These are phyloP conservation scores for Penicillium sp. DNA, from an alignment of 2,329 filamentous ascomycete species.

Conservation along the genomic window DNA sequence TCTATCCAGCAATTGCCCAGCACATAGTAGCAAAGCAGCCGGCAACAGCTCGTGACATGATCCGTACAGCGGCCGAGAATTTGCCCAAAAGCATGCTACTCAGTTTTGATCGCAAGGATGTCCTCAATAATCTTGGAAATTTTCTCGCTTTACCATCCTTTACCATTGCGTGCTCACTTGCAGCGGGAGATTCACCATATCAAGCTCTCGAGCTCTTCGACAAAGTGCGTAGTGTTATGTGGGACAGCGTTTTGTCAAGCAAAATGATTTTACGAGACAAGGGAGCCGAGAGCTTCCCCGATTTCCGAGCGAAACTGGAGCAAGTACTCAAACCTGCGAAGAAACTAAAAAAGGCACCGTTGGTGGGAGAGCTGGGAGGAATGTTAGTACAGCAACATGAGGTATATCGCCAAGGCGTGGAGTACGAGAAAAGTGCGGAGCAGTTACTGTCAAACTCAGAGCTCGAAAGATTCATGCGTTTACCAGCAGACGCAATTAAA, in stretches of 20 bases:
- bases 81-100: constrained; percentile 4
- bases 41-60: neutral
- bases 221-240: constrained; percentile 6
- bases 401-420: neutral
- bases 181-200: neutral
- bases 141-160: neutral
- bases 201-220: constrained; percentile 6
- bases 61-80: neutral
- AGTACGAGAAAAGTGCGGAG: neutral
- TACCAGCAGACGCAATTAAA: neutral
- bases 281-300: neutral
- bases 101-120: neutral
- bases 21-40: neutral
- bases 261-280: neutral
- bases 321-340: neutral
- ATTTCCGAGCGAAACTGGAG: neutral
- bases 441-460: neutral
- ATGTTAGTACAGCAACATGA: constrained; percentile 5
- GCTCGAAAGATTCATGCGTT: neutral
- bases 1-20: neutral
- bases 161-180: constrained; percentile 1
- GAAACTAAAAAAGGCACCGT: neutral
- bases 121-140: constrained; percentile 6
- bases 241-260: neutral
- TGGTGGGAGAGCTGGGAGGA: neutral